Base-by-base conservation (phyloP, 2,329 filamentous ascomycete genomes). In the Paecilomyces niveus region DNA sequence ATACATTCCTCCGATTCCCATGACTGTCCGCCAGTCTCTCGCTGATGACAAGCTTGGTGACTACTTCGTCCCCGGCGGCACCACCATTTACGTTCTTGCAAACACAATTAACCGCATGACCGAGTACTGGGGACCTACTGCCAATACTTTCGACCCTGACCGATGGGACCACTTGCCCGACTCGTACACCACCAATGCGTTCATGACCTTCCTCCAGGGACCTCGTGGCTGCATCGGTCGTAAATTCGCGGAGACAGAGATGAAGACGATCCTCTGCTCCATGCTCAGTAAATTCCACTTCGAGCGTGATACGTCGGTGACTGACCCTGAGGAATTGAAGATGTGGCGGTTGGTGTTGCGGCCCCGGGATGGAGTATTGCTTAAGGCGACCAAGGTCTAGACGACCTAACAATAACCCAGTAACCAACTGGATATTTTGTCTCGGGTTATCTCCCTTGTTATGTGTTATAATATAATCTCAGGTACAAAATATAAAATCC, bases 261-360 rank as follows among this genome's bases (percentile, higher is more conserved):
- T 72, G 68, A 73, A 73, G 61, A 64, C 71, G 53, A 58, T 73
- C 15, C 58, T 72, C 8, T 73, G 70, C 57, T 70, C 68, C 33
- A 58, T 73, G 59, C 62, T 74, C 54, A 72, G 69, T 58, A 65
- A 67, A 65, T 74, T 68, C 63, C 60, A 55, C 1, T 74, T 74
- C 61, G 69, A 68, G 61, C 70, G 70, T 15, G 75, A 79, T 58
- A 59, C 64, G 32, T 63, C 61, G 29, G 68, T 72, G 6, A 66
- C 69, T 3, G 72, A 80, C 62, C 78, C 77, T 8, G 78, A 79
- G 66, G 68, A 72, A 13, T 72, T 75, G 70, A 80, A 80, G 70
- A 79, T 79, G 77, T 80, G 78, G 78, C 70, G 76, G 35, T 62
- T 80, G 52, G 77, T 79, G 15, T 62, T 80, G 64, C 67, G 77